Base-by-base conservation (phyloP, 345 rosid genomes). In the Citrus reticulata region DNA sequence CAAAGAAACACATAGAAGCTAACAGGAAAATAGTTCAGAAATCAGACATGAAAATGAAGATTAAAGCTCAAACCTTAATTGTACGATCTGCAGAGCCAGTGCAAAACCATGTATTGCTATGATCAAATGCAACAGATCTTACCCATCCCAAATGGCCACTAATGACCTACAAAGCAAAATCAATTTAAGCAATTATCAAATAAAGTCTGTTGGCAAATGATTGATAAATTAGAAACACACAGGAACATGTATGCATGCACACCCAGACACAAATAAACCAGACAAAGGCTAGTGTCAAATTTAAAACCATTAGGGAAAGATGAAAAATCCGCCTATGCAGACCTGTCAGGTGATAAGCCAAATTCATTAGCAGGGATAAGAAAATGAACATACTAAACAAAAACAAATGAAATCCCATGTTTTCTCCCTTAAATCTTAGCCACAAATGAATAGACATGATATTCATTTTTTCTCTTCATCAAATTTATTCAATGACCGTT, bases 131-230 rank as follows among this genome's bases (percentile, higher is more conserved):
- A 55, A 96, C 71, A 46, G 99, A 92, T 85, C 99, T 90, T 73
- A 96, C 98, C 99, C 99, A 96, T 74, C 99, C 99, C 90, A 96
- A 86, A 85, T 96, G 99, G 54, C 98, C 99, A 65, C 95, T 92
- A 80, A 96, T 92, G 76, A 92, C 96, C 94, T 92, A 70, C 67
- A 84, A 34, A 74, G 71, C 69, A 84, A 29, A 70, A 85, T 62
- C 68, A 85, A 77, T 73, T 27, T 68, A 80, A 65, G 59, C 10
- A 19, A 46, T 67, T 67, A 72, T 81, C 55, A 79, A 72, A 62
- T 39, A 74, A 54, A 54, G 61, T 62, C 29, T 37, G 30, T 22
- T 58, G 59, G 75, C 67, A 79, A 62, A 60, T 63, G 65, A 67
- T 62, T n/a, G 70, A 34, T 35, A 27, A 51, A 55, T 16, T 51